These are phyloP conservation scores for Dioscorea dumetorum DNA, from an alignment of 106 monocot genomes.

Conservation along the genomic window DNA sequence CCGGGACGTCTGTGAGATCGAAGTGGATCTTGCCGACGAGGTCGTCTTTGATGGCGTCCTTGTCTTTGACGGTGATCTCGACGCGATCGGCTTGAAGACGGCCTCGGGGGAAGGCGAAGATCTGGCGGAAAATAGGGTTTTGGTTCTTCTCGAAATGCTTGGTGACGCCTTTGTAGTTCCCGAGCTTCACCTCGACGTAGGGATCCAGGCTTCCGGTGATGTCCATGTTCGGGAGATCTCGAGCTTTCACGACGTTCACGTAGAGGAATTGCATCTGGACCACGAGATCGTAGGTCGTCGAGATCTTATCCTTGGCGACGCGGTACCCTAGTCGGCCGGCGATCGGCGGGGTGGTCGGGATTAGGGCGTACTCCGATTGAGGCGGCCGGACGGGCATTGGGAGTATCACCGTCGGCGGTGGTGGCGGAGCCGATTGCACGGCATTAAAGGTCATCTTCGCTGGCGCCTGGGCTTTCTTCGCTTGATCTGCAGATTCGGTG, in stretches of 20 bases:
- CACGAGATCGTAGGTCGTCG: slow-evolving; percentile 86
- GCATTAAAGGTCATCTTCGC: slow-evolving; percentile 3
- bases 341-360: slow-evolving; percentile 69
- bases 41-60: slow-evolving; percentile 67
- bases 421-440: background rate
- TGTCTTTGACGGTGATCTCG: slow-evolving; percentile 73
- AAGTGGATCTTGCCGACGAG: slow-evolving; percentile 55
- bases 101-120: slow-evolving; percentile 76
- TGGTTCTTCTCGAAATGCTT: slow-evolving; percentile 55
- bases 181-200: slow-evolving; percentile 83
- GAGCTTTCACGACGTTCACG: slow-evolving; percentile 81
- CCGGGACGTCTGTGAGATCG: slow-evolving; percentile 58
- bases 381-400: slow-evolving; percentile 5
- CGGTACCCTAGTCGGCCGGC: slow-evolving; percentile 44
- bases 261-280: slow-evolving; percentile 85
- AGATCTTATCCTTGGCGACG: slow-evolving; percentile 47
- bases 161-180: slow-evolving; percentile 78
- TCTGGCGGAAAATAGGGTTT: slow-evolving; percentile 58
- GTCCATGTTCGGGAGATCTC: slow-evolving; percentile 70
- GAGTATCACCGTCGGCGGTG: slow-evolving; percentile 2
- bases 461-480: background rate
- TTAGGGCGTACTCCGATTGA: slow-evolving; percentile 44
- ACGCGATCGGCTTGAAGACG: slow-evolving; percentile 53
- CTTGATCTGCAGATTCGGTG: background rate
- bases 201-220: slow-evolving; percentile 62